Evolutionary conservation across 352 stramenopile genomes (phyloP), one percentile per base, ranked within the genome.

Genomic region (Plasmopara viticola): DNA sequence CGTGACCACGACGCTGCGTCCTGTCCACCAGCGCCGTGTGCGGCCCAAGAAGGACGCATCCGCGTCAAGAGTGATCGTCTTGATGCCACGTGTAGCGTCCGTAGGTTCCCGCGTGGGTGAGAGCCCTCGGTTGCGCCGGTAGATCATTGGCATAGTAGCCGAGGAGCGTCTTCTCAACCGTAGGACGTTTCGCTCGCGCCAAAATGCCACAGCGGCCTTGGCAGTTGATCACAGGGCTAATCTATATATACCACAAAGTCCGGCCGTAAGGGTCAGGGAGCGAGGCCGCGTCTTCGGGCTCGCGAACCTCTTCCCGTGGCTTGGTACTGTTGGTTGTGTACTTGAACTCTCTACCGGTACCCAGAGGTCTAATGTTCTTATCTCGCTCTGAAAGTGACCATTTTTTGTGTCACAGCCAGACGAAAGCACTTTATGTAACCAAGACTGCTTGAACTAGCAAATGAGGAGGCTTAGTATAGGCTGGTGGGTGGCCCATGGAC

Each of bases 111-210:
- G 64, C 51, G 66, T 70, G 12, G 66, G 59, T 25, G 61, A 78
- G 15, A 71, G 58, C 10, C 68, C 62, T 29, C 67, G 60, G 43
- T 78, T 79, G 38, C 75, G 72, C 6, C 75, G 70, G 51, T 82
- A 84, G 60, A 86, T 86, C 66, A 78, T 84, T 48, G 72, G 59
- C 64, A 78, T 83, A 0, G 8, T 29, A 30, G 25, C 45, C 28
- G 6, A 35, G 6, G 7, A 35, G 31, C 2, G 31, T 12, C 31
- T 35, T 35, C 10, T 8, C 5, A 42, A 15, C 10, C 10, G 31
- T 35, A 35, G 31, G 31, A 35, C 31, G 10, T 12, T 35, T 12
- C 31, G 1, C 6, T 35, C 5, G 31, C 31, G 10, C 31, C 10
- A 12, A 12, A 35, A 35, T 35, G 31, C 31, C 31, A 35, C 31